Conservation (phyloP, 768 basidiomycete genomes). For the Lactarius hatsudake region DNA sequence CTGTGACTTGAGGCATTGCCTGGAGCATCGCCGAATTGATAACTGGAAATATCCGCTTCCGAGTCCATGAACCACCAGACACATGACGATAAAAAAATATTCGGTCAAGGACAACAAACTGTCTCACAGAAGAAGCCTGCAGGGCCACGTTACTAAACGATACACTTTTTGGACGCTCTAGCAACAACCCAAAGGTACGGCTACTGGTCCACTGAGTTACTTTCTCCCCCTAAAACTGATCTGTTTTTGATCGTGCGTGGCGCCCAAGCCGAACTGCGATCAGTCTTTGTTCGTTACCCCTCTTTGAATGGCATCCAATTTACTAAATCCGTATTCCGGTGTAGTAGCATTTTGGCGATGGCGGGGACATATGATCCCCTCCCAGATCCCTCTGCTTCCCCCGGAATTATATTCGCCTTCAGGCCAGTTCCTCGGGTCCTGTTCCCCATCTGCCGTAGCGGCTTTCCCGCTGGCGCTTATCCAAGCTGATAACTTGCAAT, state of each 20-base stretch:
- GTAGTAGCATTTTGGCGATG: not conserved
- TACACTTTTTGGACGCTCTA: not conserved
- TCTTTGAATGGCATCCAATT: constrained; percentile 7
- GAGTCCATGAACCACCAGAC: constrained; percentile 8
- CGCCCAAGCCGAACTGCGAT: constrained; percentile 17
- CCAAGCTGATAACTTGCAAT: constrained; percentile 13
- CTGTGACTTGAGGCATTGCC: not conserved
- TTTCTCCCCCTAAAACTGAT: constrained; percentile 10
- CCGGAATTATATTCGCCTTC: constrained; percentile 15
- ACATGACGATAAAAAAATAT: constrained; percentile 19
- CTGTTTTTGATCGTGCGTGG: constrained; percentile 18
- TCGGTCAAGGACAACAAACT: constrained; percentile 1
- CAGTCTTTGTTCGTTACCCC: constrained; percentile 2
- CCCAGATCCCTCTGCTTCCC: constrained; percentile 15
- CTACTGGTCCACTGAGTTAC: not conserved
- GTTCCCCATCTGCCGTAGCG: constrained; percentile 25
- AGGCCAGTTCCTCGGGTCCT: constrained; percentile 22
- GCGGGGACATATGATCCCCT: constrained; percentile 18
- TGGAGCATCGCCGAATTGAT: constrained; percentile 11
- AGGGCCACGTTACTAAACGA: constrained; percentile 13
- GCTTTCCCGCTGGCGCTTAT: constrained; percentile 21
- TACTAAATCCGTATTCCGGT: constrained; percentile 13
- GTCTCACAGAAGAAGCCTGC: constrained; percentile 5
- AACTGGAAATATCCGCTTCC: constrained; percentile 22
- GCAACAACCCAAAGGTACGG: not conserved